Evolutionary conservation across 495 filamentous ascomycete species (phyloP).

Genomic region (Tuber aestivum): DNA sequence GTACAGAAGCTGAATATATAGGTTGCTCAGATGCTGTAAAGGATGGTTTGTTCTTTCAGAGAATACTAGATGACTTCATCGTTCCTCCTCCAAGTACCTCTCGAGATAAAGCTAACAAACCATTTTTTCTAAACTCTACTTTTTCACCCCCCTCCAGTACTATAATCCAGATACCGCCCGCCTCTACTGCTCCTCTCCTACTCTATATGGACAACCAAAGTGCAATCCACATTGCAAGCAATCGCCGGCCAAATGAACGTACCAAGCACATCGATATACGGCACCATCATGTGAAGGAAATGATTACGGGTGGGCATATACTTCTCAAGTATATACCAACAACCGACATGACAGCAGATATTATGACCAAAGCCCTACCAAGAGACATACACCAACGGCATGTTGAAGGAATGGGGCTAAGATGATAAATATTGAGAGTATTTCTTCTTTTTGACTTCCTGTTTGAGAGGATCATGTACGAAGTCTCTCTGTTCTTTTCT

Average conservation of each 20-base stretch:
- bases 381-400: not conserved
- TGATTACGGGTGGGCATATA: not conserved
- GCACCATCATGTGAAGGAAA: not conserved
- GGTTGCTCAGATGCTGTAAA: not conserved
- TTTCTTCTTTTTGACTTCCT: not conserved
- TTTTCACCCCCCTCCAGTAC: not conserved
- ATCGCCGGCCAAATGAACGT: not conserved
- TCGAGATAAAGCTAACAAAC: no score
- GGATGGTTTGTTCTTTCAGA: not conserved
- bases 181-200: not conserved
- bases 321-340: not conserved
- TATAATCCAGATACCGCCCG: not conserved
- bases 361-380: not conserved
- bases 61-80: not conserved
- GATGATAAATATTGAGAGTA: not conserved
- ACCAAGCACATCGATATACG: not conserved
- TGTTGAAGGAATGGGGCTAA: not conserved
- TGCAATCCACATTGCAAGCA: not conserved
- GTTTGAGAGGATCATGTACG: no score
- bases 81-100: no score
- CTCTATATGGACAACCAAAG: slow-evolving; percentile 1
- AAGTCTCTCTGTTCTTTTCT: not conserved
- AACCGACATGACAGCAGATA: not conserved
- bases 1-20: not conserved
- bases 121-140: no score